phyloP scores from a whole-genome alignment of 1,284 basidiomycete genomes.

The Marasmius fiardii region DNA sequence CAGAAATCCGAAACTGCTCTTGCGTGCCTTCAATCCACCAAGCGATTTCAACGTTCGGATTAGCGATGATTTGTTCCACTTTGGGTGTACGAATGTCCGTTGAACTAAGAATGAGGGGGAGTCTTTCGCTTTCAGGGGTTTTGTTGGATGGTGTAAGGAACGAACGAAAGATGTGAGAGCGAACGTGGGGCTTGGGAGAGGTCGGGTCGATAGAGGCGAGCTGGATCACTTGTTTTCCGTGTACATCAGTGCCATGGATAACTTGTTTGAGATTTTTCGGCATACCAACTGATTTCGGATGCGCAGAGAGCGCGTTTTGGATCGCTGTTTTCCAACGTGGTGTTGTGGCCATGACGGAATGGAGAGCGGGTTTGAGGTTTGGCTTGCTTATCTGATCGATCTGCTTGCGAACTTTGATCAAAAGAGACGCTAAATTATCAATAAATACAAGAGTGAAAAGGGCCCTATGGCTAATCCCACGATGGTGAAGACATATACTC shows the following conservation, averaged over 20 bases:
- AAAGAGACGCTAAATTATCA: no score
- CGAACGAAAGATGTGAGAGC: slow-evolving; percentile 61
- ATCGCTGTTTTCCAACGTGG: not conserved
- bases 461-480: no score
- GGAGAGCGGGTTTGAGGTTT: no score
- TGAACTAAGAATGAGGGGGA: slow-evolving; percentile 54
- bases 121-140: slow-evolving; percentile 27
- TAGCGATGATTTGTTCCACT: slow-evolving; percentile 43
- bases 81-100: slow-evolving; percentile 66
- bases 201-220: slow-evolving; percentile 52
- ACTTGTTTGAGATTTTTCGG: not conserved
- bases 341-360: not conserved
- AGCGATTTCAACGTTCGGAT: slow-evolving; percentile 45
- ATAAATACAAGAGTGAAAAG: no score
- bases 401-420: no score
- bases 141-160: slow-evolving; percentile 29
- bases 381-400: no score
- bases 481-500: no score
- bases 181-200: slow-evolving; percentile 46
- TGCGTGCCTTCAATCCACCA: slow-evolving; percentile 58
- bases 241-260: not conserved
- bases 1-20: slow-evolving; percentile 60
- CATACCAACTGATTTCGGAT: not conserved
- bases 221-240: slow-evolving; percentile 48
- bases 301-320: not conserved